These are phyloP conservation scores for Flaveria brownii DNA, from an alignment of 129 eudicot genomes.

Conservation along the genomic window DNA sequence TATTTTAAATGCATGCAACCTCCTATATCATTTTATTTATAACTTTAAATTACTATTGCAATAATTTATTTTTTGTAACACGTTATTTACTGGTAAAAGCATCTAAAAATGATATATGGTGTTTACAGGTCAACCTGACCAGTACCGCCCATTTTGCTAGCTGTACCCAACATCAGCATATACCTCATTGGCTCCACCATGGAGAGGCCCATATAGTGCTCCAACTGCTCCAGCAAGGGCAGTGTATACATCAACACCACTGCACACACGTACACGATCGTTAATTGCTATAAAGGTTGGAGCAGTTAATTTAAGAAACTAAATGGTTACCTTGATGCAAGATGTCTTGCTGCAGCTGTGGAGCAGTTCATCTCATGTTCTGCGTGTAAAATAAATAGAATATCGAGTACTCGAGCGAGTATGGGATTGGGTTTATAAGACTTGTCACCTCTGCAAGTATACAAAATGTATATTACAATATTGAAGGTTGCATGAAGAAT, in stretches of 20 bases:
- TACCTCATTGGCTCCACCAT: slow-evolving; percentile 99
- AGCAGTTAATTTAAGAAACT: not conserved
- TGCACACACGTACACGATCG: slow-evolving; percentile 7
- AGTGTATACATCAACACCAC: slow-evolving; percentile 21
- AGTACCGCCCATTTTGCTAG: not conserved
- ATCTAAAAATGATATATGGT: not conserved
- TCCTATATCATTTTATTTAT: not conserved
- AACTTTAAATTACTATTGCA: not conserved
- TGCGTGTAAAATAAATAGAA: slow-evolving; percentile 85
- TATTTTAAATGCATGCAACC: not conserved
- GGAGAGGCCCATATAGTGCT: slow-evolving; percentile 97
- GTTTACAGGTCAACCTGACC: not conserved
- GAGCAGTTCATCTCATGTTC: slow-evolving; percentile 99
- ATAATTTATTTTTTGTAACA: not conserved
- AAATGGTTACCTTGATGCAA: slow-evolving; percentile 74
- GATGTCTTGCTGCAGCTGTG: slow-evolving; percentile 94
- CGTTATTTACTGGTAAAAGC: not conserved
- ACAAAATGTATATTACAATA: not conserved
- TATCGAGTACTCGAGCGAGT: slow-evolving; percentile 82
- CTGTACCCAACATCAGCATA: slow-evolving; percentile 12
- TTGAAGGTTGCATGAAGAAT: not conserved
- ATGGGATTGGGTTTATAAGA: slow-evolving; percentile 89
- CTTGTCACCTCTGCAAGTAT: slow-evolving; percentile 70
- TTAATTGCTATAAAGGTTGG: not conserved
- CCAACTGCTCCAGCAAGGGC: slow-evolving; percentile 94